A percentile compares a stretch with the other conserved stretches of the same genome.
phyloP scores from a whole-genome alignment of 768 basidiomycete genomes.

The Termitomyces sp. region DNA sequence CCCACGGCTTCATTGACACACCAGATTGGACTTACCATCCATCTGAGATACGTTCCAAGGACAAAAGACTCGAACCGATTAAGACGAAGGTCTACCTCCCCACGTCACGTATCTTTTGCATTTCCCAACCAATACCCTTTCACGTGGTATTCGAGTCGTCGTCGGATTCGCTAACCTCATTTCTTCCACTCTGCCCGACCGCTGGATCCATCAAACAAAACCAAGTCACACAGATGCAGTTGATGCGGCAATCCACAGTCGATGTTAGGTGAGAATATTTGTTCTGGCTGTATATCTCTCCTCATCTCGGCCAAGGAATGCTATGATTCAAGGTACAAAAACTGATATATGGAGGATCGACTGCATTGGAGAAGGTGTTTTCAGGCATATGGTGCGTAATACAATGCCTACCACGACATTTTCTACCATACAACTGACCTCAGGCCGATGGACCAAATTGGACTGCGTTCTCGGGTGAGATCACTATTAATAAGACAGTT shows the following conservation, averaged over 20 bases:
- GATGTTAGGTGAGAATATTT: constrained; percentile 44
- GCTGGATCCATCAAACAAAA: constrained; percentile 22
- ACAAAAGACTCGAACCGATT: constrained; percentile 34
- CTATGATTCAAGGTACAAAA: constrained; percentile 43
- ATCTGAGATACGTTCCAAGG: constrained; percentile 33
- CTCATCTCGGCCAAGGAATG: constrained; percentile 30
- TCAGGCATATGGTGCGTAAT: constrained; percentile 46
- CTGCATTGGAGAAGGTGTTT: constrained; percentile 57
- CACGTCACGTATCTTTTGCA: constrained; percentile 50
- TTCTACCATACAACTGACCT: neutral
- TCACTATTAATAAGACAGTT: constrained; percentile 40
- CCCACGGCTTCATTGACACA: constrained; percentile 34
- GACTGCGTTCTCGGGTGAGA: constrained; percentile 58
- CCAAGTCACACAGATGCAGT: constrained; percentile 46
- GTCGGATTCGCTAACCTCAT: constrained; percentile 49
- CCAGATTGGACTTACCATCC: constrained; percentile 48
- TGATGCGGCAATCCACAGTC: constrained; percentile 63
- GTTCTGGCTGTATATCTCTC: neutral
- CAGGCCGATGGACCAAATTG: constrained; percentile 64
- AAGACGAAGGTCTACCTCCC: constrained; percentile 45
- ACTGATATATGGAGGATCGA: constrained; percentile 69
- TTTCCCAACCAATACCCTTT: constrained; percentile 60
- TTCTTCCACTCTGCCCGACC: constrained; percentile 54
- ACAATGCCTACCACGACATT: neutral
- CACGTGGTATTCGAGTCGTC: constrained; percentile 56